Conservation (phyloP, 202 grass and related monocot species). For the Saccharum hybrid region DNA sequence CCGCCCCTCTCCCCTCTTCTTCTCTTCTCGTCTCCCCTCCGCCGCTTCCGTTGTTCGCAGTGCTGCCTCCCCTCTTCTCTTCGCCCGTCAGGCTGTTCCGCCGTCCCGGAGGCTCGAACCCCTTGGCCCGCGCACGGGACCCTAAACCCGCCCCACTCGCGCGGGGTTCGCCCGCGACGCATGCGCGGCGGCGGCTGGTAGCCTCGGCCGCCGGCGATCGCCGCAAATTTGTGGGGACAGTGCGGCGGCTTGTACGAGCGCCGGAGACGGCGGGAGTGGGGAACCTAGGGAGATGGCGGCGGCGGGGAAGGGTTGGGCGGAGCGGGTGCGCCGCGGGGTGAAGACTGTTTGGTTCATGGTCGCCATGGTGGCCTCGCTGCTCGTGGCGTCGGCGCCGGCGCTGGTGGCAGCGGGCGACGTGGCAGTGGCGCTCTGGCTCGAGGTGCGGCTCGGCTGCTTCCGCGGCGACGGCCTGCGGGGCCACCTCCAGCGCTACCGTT, state of each 20-base stretch:
- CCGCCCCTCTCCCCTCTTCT: slow-evolving; percentile 1
- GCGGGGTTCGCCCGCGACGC: not conserved
- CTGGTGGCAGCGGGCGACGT: slow-evolving; percentile 76
- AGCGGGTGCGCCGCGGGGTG: slow-evolving; percentile 64
- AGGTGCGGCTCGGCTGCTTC: slow-evolving; percentile 65
- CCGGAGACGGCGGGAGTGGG: not conserved
- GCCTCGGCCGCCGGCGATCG: slow-evolving; percentile 50
- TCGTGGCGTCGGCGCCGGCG: slow-evolving; percentile 79
- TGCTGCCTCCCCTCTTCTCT: not conserved
- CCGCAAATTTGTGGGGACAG: slow-evolving; percentile 22
- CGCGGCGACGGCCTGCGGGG: slow-evolving; percentile 52
- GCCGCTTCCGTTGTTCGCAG: slow-evolving; percentile 26
- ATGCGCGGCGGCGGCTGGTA: slow-evolving; percentile 45
- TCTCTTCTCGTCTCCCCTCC: slow-evolving; percentile 23
- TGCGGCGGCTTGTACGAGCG: not conserved
- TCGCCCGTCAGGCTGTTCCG: not conserved
- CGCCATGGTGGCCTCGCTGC: slow-evolving; percentile 75
- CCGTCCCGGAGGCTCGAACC: not conserved
- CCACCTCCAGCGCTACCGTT: slow-evolving; percentile 63
- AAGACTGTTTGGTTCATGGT: slow-evolving; percentile 78
- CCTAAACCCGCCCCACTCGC: not conserved
- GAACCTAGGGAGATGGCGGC: slow-evolving; percentile 51
- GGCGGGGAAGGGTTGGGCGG: slow-evolving; percentile 70
- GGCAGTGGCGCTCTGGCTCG: slow-evolving; percentile 63
- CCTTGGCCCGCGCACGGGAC: not conserved